Evolutionary conservation across 768 basidiomycete species (phyloP), one percentile per base, ranked within the genome.

Genomic region (Hirschioporus abietinus): DNA sequence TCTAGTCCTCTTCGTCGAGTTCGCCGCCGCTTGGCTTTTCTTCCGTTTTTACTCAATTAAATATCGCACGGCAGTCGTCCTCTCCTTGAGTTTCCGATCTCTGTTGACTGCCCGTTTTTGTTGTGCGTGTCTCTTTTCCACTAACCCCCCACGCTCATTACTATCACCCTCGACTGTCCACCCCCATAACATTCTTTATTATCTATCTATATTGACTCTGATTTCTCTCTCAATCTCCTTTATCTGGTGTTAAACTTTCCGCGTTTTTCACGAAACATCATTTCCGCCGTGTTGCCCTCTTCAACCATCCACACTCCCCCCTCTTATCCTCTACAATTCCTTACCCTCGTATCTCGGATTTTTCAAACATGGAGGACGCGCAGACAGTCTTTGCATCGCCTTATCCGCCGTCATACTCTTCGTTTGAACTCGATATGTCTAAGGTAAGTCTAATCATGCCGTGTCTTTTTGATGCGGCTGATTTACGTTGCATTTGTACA

Each of bases 361-460:
- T 30, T 76, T 65, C 75, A 71, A 68, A 78, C 70, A 88, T 91
- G 91, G 89, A 90, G 81, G 89, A 92, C 83, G 73, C 84, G 65
- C 89, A 91, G 78, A 81, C 89, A 76, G 83, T 83, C 63, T 91
- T 90, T 76, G 85, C 86, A 68, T 77, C 80, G 65, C 89, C 88
- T 73, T 92, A 92, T 76, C 83, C 84, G 69, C 76, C 83, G 4
- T 52, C 42, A 10, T 52, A 52, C 69, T 92, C 90, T 84, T 80
- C 78, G 67, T 90, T 93, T 80, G 91, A 93, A 75, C 81, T 93
- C 85, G 91, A 93, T 78, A 93, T 93, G 91, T 93, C 92, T 91
- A 93, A 93, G 90, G 92, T 89, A 36, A 18, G 81, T 76, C 9
- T 9, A 35, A 35, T 35, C 26, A 65, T 61, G 18, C 63, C n/a